phyloP scores from a whole-genome alignment of 805 yeast species.

The Cyberlindnera lachancei region DNA sequence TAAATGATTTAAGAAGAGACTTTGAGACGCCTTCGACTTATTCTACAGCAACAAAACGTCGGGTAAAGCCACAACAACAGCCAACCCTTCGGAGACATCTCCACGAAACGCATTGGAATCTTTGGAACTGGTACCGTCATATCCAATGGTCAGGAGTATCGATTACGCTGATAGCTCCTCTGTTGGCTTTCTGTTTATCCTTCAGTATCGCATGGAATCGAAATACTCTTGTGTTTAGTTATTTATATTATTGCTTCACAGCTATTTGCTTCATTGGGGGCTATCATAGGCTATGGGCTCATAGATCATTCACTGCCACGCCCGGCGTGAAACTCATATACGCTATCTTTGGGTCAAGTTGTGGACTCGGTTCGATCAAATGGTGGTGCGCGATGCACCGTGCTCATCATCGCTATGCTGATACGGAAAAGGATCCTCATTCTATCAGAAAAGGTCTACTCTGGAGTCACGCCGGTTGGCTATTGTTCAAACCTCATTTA shows the following conservation, averaged over 20 bases:
- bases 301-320: conserved; percentile 44
- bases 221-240: conserved; percentile 47
- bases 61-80: neutral
- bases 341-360: conserved; percentile 59
- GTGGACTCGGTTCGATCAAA: conserved; percentile 68
- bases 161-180: conserved; percentile 38
- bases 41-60: too few relatives aligned
- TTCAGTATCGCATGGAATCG: conserved; percentile 35
- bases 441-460: conserved; percentile 71
- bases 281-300: conserved; percentile 74
- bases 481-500: conserved; percentile 59
- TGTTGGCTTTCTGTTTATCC: conserved; percentile 36
- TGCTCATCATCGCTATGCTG: conserved; percentile 85
- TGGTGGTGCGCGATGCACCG: conserved; percentile 83
- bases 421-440: conserved; percentile 85
- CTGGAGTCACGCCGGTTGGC: conserved; percentile 89
- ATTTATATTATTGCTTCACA: conserved; percentile 49
- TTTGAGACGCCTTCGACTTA: too few relatives aligned
- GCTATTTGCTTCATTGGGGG: conserved; percentile 77
- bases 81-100: neutral
- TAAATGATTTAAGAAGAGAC: too few relatives aligned
- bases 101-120: conserved; percentile 41
- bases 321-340: conserved; percentile 39
- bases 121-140: conserved; percentile 62
- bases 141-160: conserved; percentile 68